Evolutionary conservation across 257 asterid species (phyloP), one percentile per base, ranked within the genome.

Genomic region (Oldenlandia corymbosa): DNA sequence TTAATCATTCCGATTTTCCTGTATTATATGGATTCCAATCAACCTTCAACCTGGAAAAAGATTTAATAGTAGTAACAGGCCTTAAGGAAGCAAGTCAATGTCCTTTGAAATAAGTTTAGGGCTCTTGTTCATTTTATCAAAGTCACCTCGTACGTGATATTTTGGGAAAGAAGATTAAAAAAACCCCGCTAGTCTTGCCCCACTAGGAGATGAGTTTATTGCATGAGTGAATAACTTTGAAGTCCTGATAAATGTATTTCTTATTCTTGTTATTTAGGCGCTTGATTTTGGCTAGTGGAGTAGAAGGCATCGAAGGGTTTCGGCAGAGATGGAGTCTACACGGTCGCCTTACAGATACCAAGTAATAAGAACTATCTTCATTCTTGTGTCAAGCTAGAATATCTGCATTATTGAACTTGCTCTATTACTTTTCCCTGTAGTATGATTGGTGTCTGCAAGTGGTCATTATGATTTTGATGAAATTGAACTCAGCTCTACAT

Each of bases 301-400:
- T 71, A 48, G 96, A 88, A 79, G 98, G 98, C 57, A 80, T 80
- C 79, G 95, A 91, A 58, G 96, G 97, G 60, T 86, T 85, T 73
- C 84, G 94, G 60, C 96, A 86, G 70, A 85, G 97, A 76, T 91
- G 97, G 96, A 91, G 95, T 76, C 74, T 88, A 64, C 96, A 91
- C 10, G 97, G 96, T 42, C 88, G 88, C 61, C 84, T 91, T 61
- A 79, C 84, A 5, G 98, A 91, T 79, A 80, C 90, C 80, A 84
- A 80, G 98, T 91, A 91, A 70, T 63, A 43, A 54, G 34, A 18
- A 47, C 46, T 23, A 37, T 71, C 48, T 52, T 70, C 66, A 54
- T 39, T 47, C 39, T 32, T 27, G 45, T n/a, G 34, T 26, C 23
- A 14, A 57, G 59, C 46, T 26, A 55, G 43, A 47, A 30, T 10